Evolutionary conservation across 345 rosid genomes (phyloP).

Genomic region (Microthlaspi erraticum): DNA sequence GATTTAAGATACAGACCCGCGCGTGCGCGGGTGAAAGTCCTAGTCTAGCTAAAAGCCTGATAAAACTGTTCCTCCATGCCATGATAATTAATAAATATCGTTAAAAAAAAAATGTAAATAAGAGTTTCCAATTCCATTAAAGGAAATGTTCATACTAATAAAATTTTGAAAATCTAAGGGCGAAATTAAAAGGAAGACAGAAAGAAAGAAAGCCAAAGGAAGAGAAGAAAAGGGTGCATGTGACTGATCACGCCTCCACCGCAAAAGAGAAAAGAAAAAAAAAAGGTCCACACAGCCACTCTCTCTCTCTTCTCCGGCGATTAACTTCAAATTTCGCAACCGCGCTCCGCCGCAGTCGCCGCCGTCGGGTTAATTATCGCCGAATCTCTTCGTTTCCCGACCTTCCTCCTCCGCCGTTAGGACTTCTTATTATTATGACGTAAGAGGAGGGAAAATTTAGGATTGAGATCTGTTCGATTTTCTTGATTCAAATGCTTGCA

Average conservation of each 20-base stretch:
- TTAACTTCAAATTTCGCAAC: conserved; percentile 22
- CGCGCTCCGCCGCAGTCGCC: conserved; percentile 22
- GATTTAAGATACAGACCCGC: no score
- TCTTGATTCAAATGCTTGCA: conserved; percentile 69
- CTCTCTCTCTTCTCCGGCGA: conserved; percentile 33
- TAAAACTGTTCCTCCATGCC: neutral
- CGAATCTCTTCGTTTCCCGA: conserved; percentile 18
- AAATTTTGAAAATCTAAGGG: conserved; percentile 35
- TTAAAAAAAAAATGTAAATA: neutral
- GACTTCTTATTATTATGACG: conserved; percentile 27
- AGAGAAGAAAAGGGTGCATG: conserved; percentile 31
- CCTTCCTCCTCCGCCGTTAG: conserved; percentile 1
- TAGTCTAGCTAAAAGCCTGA: conserved; percentile 20
- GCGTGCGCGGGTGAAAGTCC: no score
- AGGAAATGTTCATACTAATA: neutral
- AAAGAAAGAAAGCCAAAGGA: conserved; percentile 18
- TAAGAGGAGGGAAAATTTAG: conserved; percentile 14
- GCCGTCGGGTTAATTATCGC: neutral
- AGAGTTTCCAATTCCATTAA: conserved; percentile 15
- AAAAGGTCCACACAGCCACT: neutral
- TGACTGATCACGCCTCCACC: conserved; percentile 51
- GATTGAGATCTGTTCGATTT: conserved; percentile 42
- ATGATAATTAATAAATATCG: neutral
- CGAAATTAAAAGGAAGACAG: conserved; percentile 9
- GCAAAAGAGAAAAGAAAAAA: conserved; percentile 10